Base-by-base conservation (phyloP, 2,329 filamentous ascomycete genomes). In the Dichotomopilus funicola region DNA sequence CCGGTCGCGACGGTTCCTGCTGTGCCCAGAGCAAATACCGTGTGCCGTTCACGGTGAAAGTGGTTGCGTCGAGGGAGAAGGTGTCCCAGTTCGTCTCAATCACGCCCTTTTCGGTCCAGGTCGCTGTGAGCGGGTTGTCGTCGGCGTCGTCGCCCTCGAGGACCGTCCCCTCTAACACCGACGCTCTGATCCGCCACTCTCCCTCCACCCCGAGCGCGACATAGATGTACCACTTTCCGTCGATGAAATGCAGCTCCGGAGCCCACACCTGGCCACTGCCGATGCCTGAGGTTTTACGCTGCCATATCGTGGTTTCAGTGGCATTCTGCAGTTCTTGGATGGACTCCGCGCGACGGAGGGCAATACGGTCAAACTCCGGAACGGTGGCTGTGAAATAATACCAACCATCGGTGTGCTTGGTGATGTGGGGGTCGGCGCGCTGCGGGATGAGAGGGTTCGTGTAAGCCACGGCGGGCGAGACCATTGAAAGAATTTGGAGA, bases 171-270 rank as follows among this genome's bases (percentile, higher is more conserved):
- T 68, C 66, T 8, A 68, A 58, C 11, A 68, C 66, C 31, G 63
- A 64, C 8, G 64, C 57, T 8, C 66, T 62, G 51, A 66, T 66
- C 5, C 46, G 48, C 62, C 62, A 63, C n/a, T 62, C 50, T 41
- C 57, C 57, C 38, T 57, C 53, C 4, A 62, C 60, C 9, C 65
- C 66, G 1, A 67, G 3, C 68, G 75, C 63, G 71, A 76, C 61
- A 65, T 81, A 81, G 57, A 80, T 70, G 64, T 79, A 82, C 79
- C 79, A 82, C 27, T 71, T 71, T 0, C 73, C 75, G 40, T 73
- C 66, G 33, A 81, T 68, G 48, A 66, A 66, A 63, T 82, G 79
- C 0, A 82, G 70, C 67, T 82, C 79, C 0, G 79, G 79, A 0
- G 79, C 79, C 79, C 79, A 82, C 36, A 82, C 62, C 49, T 68